Conservation (phyloP, 768 basidiomycete species). For the Sarcodon aspratus region DNA sequence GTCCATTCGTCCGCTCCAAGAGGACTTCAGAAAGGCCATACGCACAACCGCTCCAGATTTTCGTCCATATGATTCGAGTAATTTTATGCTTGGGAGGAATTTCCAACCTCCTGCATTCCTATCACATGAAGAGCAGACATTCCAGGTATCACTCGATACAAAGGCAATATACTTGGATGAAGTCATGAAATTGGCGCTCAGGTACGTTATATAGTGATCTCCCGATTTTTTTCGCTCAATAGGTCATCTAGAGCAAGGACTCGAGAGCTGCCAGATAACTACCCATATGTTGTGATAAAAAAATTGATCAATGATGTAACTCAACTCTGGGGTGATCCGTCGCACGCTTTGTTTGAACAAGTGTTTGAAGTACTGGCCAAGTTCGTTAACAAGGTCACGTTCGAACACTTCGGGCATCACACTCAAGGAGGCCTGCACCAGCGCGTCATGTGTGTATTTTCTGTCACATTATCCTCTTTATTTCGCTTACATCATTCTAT, state of each 20-base stretch:
- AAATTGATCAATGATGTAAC: slow-evolving; percentile 7
- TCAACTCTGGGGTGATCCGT: slow-evolving; percentile 6
- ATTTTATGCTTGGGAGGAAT: neutral
- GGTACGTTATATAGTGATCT: slow-evolving; percentile 24
- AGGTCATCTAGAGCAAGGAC: slow-evolving; percentile 38
- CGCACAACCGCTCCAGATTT: slow-evolving; percentile 43
- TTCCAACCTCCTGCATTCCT: slow-evolving; percentile 24
- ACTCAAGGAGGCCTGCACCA: slow-evolving; percentile 10
- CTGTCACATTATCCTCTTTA: neutral
- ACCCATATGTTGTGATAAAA: slow-evolving; percentile 31
- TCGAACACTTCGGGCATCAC: slow-evolving; percentile 9
- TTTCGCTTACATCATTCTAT: neutral
- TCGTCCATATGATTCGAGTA: slow-evolving; percentile 27
- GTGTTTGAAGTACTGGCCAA: slow-evolving; percentile 3
- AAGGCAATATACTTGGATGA: slow-evolving; percentile 34
- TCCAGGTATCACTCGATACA: too few relatives aligned
- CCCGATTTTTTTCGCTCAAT: neutral
- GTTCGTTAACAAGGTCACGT: slow-evolving; percentile 3
- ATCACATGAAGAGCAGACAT: slow-evolving; percentile 21
- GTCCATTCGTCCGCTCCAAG: slow-evolving; percentile 32
- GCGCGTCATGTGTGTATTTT: slow-evolving; percentile 1
- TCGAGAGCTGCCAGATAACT: slow-evolving; percentile 53
- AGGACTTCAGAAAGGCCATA: slow-evolving; percentile 34
- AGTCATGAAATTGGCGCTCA: slow-evolving; percentile 28
- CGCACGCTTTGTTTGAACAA: slow-evolving; percentile 6